These are phyloP conservation scores for Nicotiana paniculata DNA, from an alignment of 257 asterid species.

Conservation along the genomic window DNA sequence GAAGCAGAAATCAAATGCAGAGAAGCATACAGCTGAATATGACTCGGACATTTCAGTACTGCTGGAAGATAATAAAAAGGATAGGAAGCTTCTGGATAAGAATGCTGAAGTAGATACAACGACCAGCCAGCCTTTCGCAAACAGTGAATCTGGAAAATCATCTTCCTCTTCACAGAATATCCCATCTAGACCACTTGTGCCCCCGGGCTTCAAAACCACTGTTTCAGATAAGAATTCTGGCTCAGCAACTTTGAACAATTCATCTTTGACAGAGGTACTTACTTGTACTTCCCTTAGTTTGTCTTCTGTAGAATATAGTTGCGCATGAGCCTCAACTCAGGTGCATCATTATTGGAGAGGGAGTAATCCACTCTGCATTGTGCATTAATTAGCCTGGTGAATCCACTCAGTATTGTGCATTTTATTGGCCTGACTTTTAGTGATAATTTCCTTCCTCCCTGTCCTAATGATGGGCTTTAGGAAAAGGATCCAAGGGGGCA, in stretches of 20 bases:
- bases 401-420: background rate
- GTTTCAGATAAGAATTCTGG: constrained; percentile 55
- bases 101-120: constrained; percentile 41
- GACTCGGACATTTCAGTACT: constrained; percentile 30
- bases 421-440: background rate
- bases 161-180: constrained; percentile 52
- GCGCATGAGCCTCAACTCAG: background rate
- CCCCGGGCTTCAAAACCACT: constrained; percentile 72
- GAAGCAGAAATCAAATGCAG: constrained; percentile 57
- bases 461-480: background rate
- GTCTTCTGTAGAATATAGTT: background rate
- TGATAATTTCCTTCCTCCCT: background rate
- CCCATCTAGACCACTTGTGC: constrained; percentile 67
- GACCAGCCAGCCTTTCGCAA: constrained; percentile 22
- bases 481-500: background rate
- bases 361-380: background rate
- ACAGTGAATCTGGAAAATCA: constrained; percentile 50
- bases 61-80: constrained; percentile 45
- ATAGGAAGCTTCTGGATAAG: constrained; percentile 27
- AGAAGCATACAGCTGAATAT: constrained; percentile 40
- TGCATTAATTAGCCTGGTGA: background rate
- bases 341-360: constrained; percentile 8
- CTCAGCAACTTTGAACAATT: constrained; percentile 37
- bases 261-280: constrained; percentile 50
- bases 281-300: background rate